Conservation (phyloP, 2,329 filamentous ascomycete species). For the Tolypocladium nubicola region DNA sequence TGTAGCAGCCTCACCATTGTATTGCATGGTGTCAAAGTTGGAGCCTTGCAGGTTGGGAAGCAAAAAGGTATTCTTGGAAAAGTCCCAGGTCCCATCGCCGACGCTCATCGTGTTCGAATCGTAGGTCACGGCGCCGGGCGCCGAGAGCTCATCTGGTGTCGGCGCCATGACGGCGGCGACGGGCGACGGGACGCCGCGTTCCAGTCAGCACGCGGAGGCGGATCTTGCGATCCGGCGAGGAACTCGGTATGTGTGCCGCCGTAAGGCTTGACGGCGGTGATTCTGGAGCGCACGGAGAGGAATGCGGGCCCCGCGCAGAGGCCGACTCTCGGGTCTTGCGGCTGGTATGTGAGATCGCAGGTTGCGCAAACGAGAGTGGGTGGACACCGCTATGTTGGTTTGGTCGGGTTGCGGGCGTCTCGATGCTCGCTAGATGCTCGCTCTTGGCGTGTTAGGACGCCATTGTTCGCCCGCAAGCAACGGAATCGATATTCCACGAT, state of each 20-base stretch:
- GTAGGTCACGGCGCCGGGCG: constrained; percentile 64
- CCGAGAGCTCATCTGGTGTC: constrained; percentile 48
- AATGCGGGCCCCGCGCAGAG: not conserved
- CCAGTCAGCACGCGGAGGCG: constrained; percentile 7
- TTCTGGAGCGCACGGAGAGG: not conserved
- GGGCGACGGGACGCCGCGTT: constrained; percentile 11
- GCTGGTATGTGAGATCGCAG: not conserved
- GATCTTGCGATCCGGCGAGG: not conserved
- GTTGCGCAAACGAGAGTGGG: not conserved
- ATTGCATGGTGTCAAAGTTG: constrained; percentile 73
- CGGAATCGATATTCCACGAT: not conserved
- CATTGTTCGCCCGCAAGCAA: not conserved
- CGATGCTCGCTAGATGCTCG: not conserved
- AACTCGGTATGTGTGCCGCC: not conserved
- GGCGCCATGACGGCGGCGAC: constrained; percentile 46
- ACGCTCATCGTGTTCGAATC: constrained; percentile 64
- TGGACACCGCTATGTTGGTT: not conserved
- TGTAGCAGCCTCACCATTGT: constrained; percentile 53
- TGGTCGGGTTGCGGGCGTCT: not conserved
- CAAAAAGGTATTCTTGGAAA: constrained; percentile 64
- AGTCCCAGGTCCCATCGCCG: constrained; percentile 78
- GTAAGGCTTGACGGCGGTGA: not conserved
- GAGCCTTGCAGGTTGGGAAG: constrained; percentile 66
- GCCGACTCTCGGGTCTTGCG: not conserved
- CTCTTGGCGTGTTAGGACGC: not conserved